phyloP scores from a whole-genome alignment of 2,329 filamentous ascomycete species.

The Sclerotiophoma versabilis region DNA sequence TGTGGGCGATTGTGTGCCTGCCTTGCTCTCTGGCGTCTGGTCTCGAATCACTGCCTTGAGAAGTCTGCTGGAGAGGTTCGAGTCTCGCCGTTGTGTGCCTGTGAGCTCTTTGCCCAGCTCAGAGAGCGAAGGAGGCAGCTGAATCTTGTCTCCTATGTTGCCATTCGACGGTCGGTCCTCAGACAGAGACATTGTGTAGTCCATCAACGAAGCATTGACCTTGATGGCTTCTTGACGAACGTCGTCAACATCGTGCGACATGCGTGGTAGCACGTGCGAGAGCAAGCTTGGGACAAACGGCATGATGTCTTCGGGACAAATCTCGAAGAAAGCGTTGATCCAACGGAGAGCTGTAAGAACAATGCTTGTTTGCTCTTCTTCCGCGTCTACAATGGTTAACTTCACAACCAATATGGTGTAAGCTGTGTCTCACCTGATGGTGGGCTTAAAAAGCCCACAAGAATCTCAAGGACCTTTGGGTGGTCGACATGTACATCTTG shows the following conservation, averaged over 20 bases:
- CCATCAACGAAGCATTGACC: constrained; percentile 90
- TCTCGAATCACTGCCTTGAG: constrained; percentile 47
- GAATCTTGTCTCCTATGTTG: constrained; percentile 51
- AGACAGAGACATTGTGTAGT: constrained; percentile 90
- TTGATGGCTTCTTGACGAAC: constrained; percentile 87
- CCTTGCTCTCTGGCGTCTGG: constrained; percentile 36
- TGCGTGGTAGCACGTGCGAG: constrained; percentile 88
- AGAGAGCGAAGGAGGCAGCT: constrained; percentile 51
- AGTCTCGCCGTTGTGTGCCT: constrained; percentile 46
- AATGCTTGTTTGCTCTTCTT: constrained; percentile 75
- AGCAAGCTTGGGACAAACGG: constrained; percentile 92
- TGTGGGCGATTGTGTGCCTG: constrained; percentile 48
- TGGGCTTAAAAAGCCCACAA: constrained; percentile 87
- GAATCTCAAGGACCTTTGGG: constrained; percentile 86
- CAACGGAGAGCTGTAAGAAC: constrained; percentile 89
- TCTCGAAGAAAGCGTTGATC: constrained; percentile 96
- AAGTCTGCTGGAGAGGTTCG: constrained; percentile 46
- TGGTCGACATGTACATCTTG: constrained; percentile 97
- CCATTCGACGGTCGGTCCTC: constrained; percentile 56
- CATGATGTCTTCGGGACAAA: constrained; percentile 94
- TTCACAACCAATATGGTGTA: not conserved
- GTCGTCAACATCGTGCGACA: constrained; percentile 89
- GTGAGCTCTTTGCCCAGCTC: constrained; percentile 53
- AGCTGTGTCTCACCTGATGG: constrained; percentile 68
- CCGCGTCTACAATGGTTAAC: constrained; percentile 55